phyloP scores from a whole-genome alignment of 2,329 filamentous ascomycete species.

The Westerdykella aurantiaca region DNA sequence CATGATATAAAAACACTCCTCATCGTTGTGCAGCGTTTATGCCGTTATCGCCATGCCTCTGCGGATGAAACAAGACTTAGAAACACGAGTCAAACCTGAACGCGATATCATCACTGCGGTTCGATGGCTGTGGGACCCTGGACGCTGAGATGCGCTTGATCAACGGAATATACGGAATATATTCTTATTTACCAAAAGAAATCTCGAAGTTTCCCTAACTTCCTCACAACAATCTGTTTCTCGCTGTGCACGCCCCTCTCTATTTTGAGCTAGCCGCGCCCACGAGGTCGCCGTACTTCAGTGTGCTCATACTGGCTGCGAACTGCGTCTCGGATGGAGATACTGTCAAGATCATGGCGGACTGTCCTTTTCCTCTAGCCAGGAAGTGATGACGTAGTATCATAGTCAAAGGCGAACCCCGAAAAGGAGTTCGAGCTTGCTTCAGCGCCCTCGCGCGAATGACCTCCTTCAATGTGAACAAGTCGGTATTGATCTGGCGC shows the following conservation, averaged over 20 bases:
- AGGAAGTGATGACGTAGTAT: conserved; percentile 39
- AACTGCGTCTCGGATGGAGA: conserved; percentile 36
- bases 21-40: no score
- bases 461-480: conserved; percentile 44
- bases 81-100: no score
- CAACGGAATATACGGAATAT: no score
- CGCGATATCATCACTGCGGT: no score
- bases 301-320: conserved; percentile 40
- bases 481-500: conserved; percentile 43
- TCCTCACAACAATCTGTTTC: no score
- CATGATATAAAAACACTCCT: no score
- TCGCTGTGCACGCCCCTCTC: not conserved
- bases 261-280: conserved; percentile 19
- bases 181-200: no score
- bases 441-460: conserved; percentile 38
- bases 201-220: no score
- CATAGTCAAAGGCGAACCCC: conserved; percentile 42
- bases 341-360: conserved; percentile 38
- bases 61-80: not conserved
- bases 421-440: conserved; percentile 38
- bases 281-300: conserved; percentile 42
- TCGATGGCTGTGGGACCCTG: no score
- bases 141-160: no score
- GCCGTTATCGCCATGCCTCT: no score
- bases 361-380: conserved; percentile 17